These are phyloP conservation scores for Candida silvicultrix DNA, from an alignment of 805 yeast genomes.

Conservation along the genomic window DNA sequence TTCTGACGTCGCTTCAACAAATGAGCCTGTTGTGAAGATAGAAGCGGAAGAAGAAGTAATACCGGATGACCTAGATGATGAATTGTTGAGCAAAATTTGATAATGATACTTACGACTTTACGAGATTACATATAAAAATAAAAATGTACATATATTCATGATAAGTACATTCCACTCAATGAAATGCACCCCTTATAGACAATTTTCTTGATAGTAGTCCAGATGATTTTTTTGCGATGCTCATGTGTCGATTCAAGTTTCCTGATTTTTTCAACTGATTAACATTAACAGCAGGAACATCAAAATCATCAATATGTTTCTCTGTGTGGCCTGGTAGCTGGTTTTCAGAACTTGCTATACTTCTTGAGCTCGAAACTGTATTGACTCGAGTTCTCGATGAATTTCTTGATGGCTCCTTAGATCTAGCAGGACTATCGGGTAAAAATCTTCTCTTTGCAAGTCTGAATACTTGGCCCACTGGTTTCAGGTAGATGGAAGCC, in stretches of 20 bases:
- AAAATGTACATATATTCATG: too few relatives aligned
- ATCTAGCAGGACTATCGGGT: slow-evolving; percentile 43
- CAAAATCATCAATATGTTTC: slow-evolving; percentile 31
- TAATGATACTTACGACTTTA: neutral
- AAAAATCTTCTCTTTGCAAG: slow-evolving; percentile 46
- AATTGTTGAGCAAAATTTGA: neutral
- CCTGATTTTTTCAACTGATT: slow-evolving; percentile 27
- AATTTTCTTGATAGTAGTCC: slow-evolving; percentile 24
- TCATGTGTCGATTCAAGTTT: slow-evolving; percentile 25
- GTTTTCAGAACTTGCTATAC: slow-evolving; percentile 7
- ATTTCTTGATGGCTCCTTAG: slow-evolving; percentile 10
- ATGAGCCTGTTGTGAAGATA: neutral
- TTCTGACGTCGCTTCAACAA: neutral
- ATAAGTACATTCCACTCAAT: neutral
- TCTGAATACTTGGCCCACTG: slow-evolving; percentile 76
- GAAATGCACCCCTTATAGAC: slow-evolving; percentile 19
- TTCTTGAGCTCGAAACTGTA: neutral
- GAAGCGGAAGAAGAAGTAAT: neutral
- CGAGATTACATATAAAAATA: neutral
- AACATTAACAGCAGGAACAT: slow-evolving; percentile 31
- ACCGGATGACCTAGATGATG: neutral
- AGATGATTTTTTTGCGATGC: slow-evolving; percentile 28
- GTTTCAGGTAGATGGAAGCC: slow-evolving; percentile 79
- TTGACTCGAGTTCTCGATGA: slow-evolving; percentile 3
- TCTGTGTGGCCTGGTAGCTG: slow-evolving; percentile 6